Base-by-base conservation (phyloP, 345 rosid genomes). In the Luvunga scandens region DNA sequence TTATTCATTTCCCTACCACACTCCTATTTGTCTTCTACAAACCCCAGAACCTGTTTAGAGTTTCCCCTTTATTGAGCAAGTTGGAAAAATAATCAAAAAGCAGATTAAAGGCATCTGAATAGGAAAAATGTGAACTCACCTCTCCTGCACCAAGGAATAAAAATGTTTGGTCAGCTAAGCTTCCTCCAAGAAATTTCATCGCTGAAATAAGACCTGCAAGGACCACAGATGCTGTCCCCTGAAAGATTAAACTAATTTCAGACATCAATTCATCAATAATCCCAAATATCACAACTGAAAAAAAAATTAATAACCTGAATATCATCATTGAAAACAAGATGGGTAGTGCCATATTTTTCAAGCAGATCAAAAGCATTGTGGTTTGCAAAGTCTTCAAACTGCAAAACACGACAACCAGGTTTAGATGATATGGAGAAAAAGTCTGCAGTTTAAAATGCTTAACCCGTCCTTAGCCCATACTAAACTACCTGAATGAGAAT, bases 161-260 rank as follows among this genome's bases (percentile, higher is more conserved):
- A 86, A 92, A 94, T 78, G 76, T 90, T 71, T 95, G 98, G 81
- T 90, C 89, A 45, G 95, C 90, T 80, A 94, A 85, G 65, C 87
- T 84, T 77, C 97, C 97, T 13, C 98, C 97, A 69, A 85, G 89
- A 79, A 88, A 86, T 81, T 82, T 93, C 78, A 92, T 87, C 24
- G 98, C 93, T 34, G 97, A 91, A 56, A 96, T 77, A 66, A 96
- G 97, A 74, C 99, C 98, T 30, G 99, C 93, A 73, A 96, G 98
- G 70, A 96, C 98, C 81, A 96, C 99, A 60, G 99, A 96, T 83
- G 99, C 98, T 24, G 99, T 93, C 53, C 99, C 99, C 99, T 95
- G 91, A 67, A 75, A 73, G 9, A 69, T 75, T 60, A 28, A 34
- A 34, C 2, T 78, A 16, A 63, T 38, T 75, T 81, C 78, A 79